Conservation (phyloP, 1,139 yeast genomes). For the Yamadazyma songkhlaensis region DNA sequence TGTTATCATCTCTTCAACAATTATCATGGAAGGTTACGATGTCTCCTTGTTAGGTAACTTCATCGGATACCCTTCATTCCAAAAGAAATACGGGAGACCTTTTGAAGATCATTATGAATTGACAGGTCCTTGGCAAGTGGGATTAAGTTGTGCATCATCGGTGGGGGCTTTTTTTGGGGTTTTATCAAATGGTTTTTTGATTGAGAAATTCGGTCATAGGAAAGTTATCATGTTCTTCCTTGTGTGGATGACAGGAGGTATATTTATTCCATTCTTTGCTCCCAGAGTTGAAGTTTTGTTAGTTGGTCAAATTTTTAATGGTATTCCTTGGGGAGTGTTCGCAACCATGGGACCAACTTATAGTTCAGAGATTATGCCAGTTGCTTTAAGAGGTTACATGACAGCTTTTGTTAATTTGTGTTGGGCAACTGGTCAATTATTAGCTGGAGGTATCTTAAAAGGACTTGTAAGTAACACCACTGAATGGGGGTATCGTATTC, state of each 20-base stretch:
- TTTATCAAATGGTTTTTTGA: conserved; percentile 20
- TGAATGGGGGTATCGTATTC: conserved; percentile 21
- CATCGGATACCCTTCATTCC: conserved; percentile 23
- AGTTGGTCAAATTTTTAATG: conserved; percentile 22
- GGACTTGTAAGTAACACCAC: conserved; percentile 17
- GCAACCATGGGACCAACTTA: conserved; percentile 26
- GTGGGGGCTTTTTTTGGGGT: conserved; percentile 23
- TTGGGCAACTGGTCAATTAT: conserved; percentile 31
- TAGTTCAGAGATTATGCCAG: conserved; percentile 22
- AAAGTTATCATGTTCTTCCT: conserved; percentile 19
- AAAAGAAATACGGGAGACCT: conserved; percentile 18
- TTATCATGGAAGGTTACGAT: conserved; percentile 28
- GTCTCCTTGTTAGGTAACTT: conserved; percentile 19
- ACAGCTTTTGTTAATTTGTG: conserved; percentile 27
- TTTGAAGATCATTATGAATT: conserved; percentile 16
- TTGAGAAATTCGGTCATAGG: conserved; percentile 23
- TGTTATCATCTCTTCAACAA: conserved; percentile 20
- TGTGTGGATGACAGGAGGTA: conserved; percentile 19
- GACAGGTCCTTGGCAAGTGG: conserved; percentile 22
- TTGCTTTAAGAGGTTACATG: conserved; percentile 21
- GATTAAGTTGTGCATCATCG: conserved; percentile 17
- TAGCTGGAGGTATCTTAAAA: conserved; percentile 25
- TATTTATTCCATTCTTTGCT: conserved; percentile 23
- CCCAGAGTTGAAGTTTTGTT: conserved; percentile 16
- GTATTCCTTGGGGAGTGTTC: conserved; percentile 25